Evolutionary conservation across 345 rosid genomes (phyloP).

Genomic region (Eucalyptus erythrocorys): DNA sequence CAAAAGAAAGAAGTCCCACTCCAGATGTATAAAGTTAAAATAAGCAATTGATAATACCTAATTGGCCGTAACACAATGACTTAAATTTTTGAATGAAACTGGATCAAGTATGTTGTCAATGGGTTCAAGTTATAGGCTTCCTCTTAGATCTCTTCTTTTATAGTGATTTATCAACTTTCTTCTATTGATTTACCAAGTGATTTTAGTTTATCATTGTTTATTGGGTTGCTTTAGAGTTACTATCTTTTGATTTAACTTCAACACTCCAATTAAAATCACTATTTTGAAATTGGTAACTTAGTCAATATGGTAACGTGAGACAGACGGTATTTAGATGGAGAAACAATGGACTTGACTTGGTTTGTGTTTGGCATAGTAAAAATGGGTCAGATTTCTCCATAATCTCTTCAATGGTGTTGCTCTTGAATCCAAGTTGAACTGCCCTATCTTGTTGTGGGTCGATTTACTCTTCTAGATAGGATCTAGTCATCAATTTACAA

Average conservation of each 20-base stretch:
- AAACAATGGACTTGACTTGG: neutral
- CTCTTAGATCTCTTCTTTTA: neutral
- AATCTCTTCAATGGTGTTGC: neutral
- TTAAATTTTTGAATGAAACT: no score
- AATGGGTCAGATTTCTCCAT: neutral
- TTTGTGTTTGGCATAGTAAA: neutral
- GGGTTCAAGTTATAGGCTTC: neutral
- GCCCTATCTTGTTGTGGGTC: neutral
- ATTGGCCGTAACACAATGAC: neutral
- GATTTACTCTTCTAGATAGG: neutral
- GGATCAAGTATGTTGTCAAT: neutral
- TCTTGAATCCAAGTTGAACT: neutral
- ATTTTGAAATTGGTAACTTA: neutral
- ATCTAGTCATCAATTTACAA: neutral
- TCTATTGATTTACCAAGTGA: neutral
- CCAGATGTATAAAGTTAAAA: neutral
- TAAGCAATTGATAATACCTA: neutral
- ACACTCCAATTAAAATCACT: neutral
- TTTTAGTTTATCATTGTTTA: no score
- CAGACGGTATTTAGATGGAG: fast-evolving
- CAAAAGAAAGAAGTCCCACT: neutral
- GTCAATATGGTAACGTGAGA: neutral
- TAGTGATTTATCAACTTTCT: neutral
- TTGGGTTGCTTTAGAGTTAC: no score
- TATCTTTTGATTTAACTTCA: neutral